phyloP scores from a whole-genome alignment of 306 rosid genomes.

The Vigna unguiculata region DNA sequence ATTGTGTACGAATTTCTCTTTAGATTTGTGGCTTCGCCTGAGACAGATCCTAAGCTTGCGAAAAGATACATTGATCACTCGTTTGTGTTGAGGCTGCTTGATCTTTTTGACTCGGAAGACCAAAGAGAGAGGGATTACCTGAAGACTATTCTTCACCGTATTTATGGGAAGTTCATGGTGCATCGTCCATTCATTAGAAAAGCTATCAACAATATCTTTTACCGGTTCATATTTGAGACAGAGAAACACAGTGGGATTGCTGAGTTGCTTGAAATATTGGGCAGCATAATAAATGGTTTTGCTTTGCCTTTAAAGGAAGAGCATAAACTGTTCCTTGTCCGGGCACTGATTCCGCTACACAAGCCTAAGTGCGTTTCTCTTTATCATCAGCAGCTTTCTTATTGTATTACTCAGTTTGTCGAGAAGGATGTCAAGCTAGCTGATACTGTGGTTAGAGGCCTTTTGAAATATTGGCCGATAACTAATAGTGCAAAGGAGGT shows the following conservation, averaged over 20 bases:
- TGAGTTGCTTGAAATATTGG: slow-evolving; percentile 70
- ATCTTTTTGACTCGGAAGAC: slow-evolving; percentile 75
- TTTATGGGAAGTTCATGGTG: slow-evolving; percentile 77
- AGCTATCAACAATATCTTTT: slow-evolving; percentile 69
- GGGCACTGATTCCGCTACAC: slow-evolving; percentile 70
- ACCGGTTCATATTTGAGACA: slow-evolving; percentile 68
- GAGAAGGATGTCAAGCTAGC: slow-evolving; percentile 74
- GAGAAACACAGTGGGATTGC: slow-evolving; percentile 70
- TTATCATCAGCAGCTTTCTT: slow-evolving; percentile 71
- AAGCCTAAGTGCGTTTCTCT: slow-evolving; percentile 65
- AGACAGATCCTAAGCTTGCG: slow-evolving; percentile 71
- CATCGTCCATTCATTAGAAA: slow-evolving; percentile 72
- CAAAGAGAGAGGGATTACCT: slow-evolving; percentile 76
- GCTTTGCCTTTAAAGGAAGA: slow-evolving; percentile 78
- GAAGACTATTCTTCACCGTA: slow-evolving; percentile 67
- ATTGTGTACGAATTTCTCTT: slow-evolving; percentile 63
- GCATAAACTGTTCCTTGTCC: slow-evolving; percentile 74
- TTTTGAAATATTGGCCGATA: slow-evolving; percentile 69
- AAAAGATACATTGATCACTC: slow-evolving; percentile 66
- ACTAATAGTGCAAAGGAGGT: slow-evolving; percentile 74
- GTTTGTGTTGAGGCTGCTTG: slow-evolving; percentile 65
- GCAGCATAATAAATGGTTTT: slow-evolving; percentile 70
- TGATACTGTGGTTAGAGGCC: slow-evolving; percentile 67
- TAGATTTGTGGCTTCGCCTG: slow-evolving; percentile 64
- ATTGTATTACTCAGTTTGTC: slow-evolving; percentile 69